Percentiles rank a stretch among this genome's conserved stretches.
Evolutionary conservation across 257 asterid genomes (phyloP).

Genomic region (Solanum okadae): DNA sequence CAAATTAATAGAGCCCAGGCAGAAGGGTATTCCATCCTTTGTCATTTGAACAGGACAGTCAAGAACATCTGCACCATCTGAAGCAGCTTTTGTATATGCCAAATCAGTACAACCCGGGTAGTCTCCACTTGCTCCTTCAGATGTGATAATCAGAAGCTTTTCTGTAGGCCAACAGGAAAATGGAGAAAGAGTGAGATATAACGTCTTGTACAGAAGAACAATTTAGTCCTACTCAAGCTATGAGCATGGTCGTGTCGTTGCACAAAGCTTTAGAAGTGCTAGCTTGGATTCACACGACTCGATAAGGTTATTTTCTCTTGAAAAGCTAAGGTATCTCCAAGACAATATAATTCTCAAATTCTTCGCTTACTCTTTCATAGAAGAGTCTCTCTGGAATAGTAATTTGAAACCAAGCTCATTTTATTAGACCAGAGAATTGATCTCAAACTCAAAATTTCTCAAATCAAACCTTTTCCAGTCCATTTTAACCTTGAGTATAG

Average conservation of each 20-base stretch:
- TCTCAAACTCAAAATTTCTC: neutral
- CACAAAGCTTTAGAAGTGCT: neutral
- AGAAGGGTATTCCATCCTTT: conserved; percentile 54
- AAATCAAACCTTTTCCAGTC: neutral
- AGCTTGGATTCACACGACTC: neutral
- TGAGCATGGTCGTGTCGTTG: neutral
- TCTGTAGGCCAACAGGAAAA: neutral
- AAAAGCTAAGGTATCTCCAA: neutral
- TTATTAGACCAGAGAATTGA: neutral
- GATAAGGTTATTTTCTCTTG: neutral
- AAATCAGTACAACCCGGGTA: conserved; percentile 71
- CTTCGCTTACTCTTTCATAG: neutral
- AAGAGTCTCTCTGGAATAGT: neutral
- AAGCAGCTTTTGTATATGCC: conserved; percentile 57
- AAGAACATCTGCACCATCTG: conserved; percentile 60
- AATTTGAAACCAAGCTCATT: neutral
- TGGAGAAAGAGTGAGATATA: neutral
- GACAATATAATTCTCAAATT: neutral
- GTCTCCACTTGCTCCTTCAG: conserved; percentile 79
- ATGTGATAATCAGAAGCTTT: conserved; percentile 38
- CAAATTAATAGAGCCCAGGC: conserved; percentile 68
- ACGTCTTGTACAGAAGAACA: neutral
- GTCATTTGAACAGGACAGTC: conserved; percentile 79
- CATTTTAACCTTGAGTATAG: neutral
- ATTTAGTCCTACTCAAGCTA: neutral